Evolutionary conservation across 2,329 filamentous ascomycete species (phyloP), one percentile per base, ranked within the genome.

Genomic region (Exophiala mesophila): DNA sequence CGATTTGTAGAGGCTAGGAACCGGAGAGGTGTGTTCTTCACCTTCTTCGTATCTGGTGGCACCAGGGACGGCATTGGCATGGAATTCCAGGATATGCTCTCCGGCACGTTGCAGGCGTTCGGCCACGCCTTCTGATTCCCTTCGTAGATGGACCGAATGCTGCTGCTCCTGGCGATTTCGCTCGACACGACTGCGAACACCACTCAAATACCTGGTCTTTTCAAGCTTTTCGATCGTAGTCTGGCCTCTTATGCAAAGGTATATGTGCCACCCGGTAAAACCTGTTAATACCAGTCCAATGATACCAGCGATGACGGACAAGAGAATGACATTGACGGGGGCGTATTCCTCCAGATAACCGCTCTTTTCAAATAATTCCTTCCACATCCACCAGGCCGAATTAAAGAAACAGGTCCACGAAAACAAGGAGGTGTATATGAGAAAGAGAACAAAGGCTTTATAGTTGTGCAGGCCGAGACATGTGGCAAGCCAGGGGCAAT

Each of bases 211-310:
- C 41, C 92, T 78, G 2, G 90, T 97, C 71, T 92, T 96, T 65
- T 98, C 92, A 46, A 98, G 70, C 57, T 85, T 94, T 63, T 98
- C 92, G 45, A 98, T 96, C 3, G 92, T 98, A 1, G 92, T 98
- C 65, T 94, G 82, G 3, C 87, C 88, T 18, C 77, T 76, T 40
- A 77, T 69, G 1, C 87, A 86, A 1, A 98, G 74, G 62, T 85
- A 79, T 42, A 97, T 74, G 70, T 98, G 92, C 89, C 92, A 98
- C 1, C 70, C 76, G 1, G 89, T 95, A 60, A 98, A 98, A 0
- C 86, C 88, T 9, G 82, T 82, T 15, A 98, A 73, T 1, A 96
- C 90, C 6, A 98, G 65, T 0, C 87, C 88, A 49, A 98, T 94
- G 54, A 98, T 94, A 10, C 89, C 90, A 26, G 85, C 80, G 29